These are phyloP conservation scores for Ammopiptanthus mongolicus DNA, from an alignment of 306 rosid species.

Conservation along the genomic window DNA sequence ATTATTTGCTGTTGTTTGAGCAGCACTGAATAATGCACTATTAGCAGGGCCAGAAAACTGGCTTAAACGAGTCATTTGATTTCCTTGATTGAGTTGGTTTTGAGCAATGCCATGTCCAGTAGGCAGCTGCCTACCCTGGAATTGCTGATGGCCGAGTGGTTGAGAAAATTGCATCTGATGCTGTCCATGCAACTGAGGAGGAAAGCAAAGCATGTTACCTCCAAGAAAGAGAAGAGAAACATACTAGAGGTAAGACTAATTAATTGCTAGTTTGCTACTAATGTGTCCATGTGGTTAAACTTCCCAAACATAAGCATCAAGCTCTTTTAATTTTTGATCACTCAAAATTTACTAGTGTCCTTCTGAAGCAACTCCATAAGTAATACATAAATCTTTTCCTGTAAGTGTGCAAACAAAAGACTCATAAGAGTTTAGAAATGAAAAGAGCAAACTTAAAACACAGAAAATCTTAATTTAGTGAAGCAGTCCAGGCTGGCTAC, in stretches of 20 bases:
- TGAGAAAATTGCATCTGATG: conserved; percentile 93
- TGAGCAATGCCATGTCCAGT: conserved; percentile 87
- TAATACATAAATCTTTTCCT: not conserved
- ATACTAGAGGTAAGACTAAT: conserved; percentile 12
- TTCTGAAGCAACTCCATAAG: not conserved
- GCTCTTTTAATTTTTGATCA: not conserved
- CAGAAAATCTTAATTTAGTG: not conserved
- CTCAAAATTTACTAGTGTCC: not conserved
- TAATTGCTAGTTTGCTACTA: not conserved
- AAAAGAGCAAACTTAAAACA: not conserved
- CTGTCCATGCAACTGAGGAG: conserved; percentile 71
- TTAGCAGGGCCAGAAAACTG: conserved; percentile 83
- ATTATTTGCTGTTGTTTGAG: conserved; percentile 77
- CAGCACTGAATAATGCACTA: conserved; percentile 78
- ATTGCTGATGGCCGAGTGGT: conserved; percentile 80
- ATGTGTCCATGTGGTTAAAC: conserved; percentile 1
- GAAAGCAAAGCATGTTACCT: conserved; percentile 23
- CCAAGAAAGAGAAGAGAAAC: conserved; percentile 1
- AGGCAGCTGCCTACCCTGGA: conserved; percentile 85
- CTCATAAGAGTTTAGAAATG: not conserved
- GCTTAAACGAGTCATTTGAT: conserved; percentile 72
- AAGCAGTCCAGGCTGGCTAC: not conserved
- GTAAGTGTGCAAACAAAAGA: not conserved
- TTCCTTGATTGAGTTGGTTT: conserved; percentile 90
- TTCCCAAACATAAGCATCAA: not conserved